Base-by-base conservation (phyloP, 2,329 filamentous ascomycete genomes). In the Epicoccum nigrum region DNA sequence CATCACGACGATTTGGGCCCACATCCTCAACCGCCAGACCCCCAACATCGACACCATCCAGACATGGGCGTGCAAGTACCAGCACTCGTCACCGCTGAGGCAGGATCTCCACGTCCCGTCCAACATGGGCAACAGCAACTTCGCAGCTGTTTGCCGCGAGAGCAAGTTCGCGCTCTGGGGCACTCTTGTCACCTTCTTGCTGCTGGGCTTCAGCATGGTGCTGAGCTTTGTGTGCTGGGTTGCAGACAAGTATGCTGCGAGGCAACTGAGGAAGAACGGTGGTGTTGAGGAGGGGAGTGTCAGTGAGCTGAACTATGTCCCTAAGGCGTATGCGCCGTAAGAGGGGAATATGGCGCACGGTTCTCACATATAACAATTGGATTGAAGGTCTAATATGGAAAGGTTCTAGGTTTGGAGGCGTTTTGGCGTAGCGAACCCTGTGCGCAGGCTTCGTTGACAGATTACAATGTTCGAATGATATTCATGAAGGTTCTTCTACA, bases 161-260 rank as follows among this genome's bases (percentile, higher is more conserved):
- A 77, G 74, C 41, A 71, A 70, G 56, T 79, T 79, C 63, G 74
- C 77, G 12, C 71, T 76, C 34, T 78, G 74, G 56, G 73, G 74
- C 17, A 75, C 74, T 0, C 69, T 79, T 17, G 66, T 72, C 0
- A 62, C 74, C 15, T 74, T 78, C 52, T 41, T 78, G 34, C 38
- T 78, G 35, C 69, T 79, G 20, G 55, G 61, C 23, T 53, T 54
- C 6, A 69, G 65, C 41, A 65, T 72, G 59, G 67, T 51, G 16
- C 23, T 72, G 30, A 68, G 63, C 7, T 59, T 73, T n/a, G 53
- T 74, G 7, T 65, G 65, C 3, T 74, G 72, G 72, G 47, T 65
- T 32, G 69, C 70, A 30, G 71, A 74, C 39, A 74, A 74, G 62
- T 72, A 65, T 65, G 62, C 60, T 12, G 59, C 57, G 7, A 64